phyloP scores from a whole-genome alignment of 805 yeast species.

The Kodamaea kaohsiungensis region DNA sequence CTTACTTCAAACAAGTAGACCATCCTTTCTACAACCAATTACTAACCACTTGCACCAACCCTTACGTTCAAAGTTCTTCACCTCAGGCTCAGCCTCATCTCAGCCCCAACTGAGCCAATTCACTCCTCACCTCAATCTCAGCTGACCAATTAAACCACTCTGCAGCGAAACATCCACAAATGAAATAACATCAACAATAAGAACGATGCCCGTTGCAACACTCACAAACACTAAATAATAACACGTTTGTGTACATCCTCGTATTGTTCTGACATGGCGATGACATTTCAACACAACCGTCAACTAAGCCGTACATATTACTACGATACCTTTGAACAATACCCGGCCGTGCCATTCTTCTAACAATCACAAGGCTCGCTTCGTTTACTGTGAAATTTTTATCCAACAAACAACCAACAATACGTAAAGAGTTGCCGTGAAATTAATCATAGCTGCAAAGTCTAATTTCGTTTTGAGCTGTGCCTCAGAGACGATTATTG shows the following conservation, averaged over 20 bases:
- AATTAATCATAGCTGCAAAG: not conserved
- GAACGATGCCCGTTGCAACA: not conserved
- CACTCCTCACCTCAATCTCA: not conserved
- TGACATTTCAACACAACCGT: not conserved
- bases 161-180: no score
- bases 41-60: no score
- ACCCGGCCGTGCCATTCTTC: not conserved
- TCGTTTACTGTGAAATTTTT: not conserved
- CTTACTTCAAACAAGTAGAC: no score
- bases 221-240: not conserved
- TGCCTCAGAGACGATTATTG: not conserved
- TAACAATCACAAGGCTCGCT: not conserved
- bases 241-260: constrained; percentile 1
- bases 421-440: not conserved
- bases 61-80: no score
- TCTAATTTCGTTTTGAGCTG: not conserved
- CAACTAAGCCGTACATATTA: not conserved
- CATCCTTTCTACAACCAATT: no score
- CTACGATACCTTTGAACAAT: not conserved
- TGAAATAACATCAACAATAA: not conserved
- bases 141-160: not conserved
- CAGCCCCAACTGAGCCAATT: no score
- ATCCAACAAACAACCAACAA: not conserved
- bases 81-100: no score
- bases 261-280: not conserved